Conservation (phyloP, 75 land plant species). For the Selaginella tamariscina region DNA sequence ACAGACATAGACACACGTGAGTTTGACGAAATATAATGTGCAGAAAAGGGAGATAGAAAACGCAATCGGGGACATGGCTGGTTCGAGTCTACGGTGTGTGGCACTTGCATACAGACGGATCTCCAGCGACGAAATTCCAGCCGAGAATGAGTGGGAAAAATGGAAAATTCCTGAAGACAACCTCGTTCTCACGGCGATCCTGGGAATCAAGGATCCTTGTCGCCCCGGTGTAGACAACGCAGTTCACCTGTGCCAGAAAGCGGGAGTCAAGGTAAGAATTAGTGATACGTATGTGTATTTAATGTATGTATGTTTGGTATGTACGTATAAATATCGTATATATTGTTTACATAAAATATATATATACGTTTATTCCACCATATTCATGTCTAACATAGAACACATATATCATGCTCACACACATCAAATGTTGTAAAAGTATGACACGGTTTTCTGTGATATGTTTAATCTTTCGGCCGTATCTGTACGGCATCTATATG, state of each 20-base stretch:
- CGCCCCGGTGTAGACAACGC: constrained; percentile 32
- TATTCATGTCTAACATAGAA: too few relatives aligned
- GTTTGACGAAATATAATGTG: neutral
- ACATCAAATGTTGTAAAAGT: too few relatives aligned
- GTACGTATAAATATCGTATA: too few relatives aligned
- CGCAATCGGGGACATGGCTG: constrained; percentile 71
- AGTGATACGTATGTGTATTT: neutral
- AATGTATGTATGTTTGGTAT: too few relatives aligned
- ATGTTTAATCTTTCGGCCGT: too few relatives aligned
- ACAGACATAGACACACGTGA: too few relatives aligned
- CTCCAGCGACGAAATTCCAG: constrained; percentile 16
- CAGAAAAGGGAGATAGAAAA: constrained; percentile 21
- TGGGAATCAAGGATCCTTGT: constrained; percentile 26
- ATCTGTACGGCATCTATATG: too few relatives aligned
- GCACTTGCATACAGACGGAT: constrained; percentile 42
- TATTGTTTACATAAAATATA: too few relatives aligned
- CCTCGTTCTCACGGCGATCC: neutral
- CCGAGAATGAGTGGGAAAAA: neutral
- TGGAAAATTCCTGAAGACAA: neutral
- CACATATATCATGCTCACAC: too few relatives aligned
- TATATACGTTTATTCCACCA: too few relatives aligned
- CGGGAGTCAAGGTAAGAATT: constrained; percentile 26
- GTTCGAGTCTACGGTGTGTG: constrained; percentile 61
- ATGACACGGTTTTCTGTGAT: too few relatives aligned
- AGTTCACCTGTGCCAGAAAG: constrained; percentile 25